Conservation (phyloP, 2,329 filamentous ascomycete species). For the Penicillium aurantiogriseum region DNA sequence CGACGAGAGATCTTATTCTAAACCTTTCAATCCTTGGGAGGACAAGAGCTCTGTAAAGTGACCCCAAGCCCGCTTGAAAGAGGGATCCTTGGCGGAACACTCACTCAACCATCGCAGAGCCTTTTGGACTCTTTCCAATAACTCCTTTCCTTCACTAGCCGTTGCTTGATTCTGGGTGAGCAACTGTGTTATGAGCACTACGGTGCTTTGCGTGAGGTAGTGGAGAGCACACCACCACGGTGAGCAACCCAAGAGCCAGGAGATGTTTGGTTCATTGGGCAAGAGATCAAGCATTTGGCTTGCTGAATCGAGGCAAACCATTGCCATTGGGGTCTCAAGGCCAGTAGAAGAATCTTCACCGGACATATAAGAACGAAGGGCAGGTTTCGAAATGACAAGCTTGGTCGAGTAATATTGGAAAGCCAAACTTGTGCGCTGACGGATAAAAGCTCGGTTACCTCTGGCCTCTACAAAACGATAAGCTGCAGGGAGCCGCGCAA, state of each 20-base stretch:
- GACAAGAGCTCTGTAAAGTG: conserved; percentile 30
- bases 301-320: conserved; percentile 37
- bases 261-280: conserved; percentile 34
- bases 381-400: conserved; percentile 8
- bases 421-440: conserved; percentile 6
- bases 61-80: conserved; percentile 35
- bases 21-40: conserved; percentile 18
- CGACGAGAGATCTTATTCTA: not conserved
- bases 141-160: conserved; percentile 25
- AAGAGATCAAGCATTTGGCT: conserved; percentile 35
- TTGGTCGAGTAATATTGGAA: conserved; percentile 11
- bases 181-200: conserved; percentile 41
- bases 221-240: conserved; percentile 46
- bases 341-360: conserved; percentile 24
- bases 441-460: not conserved
- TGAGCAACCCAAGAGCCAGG: conserved; percentile 32
- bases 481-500: not conserved
- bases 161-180: conserved; percentile 33
- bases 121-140: conserved; percentile 34
- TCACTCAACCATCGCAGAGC: conserved; percentile 39
- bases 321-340: conserved; percentile 35
- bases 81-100: conserved; percentile 34
- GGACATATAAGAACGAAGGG: not conserved
- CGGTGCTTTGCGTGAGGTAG: conserved; percentile 41
- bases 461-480: not conserved